A percentile compares a stretch with the other conserved stretches of the same genome.
phyloP scores from a whole-genome alignment of 805 yeast genomes.

The Saturnispora sanitii region DNA sequence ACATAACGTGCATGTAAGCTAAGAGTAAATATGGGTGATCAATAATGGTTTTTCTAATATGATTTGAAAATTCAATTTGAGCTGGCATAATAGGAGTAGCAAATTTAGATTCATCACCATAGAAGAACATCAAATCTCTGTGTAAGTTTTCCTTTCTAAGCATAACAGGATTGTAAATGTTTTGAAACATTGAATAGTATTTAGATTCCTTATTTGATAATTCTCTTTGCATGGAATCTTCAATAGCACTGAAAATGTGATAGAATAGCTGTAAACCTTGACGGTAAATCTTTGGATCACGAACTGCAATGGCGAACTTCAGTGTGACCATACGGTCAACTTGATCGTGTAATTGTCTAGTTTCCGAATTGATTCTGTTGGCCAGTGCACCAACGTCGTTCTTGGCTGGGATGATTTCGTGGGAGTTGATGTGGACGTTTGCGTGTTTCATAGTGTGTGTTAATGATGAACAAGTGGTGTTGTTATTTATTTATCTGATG shows the following conservation, averaged over 20 bases:
- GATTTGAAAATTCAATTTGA: conserved; percentile 54
- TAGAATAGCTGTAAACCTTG: conserved; percentile 72
- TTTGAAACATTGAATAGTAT: conserved; percentile 39
- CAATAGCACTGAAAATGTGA: conserved; percentile 59
- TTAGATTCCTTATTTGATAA: conserved; percentile 27
- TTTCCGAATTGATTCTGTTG: conserved; percentile 67
- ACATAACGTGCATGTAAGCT: conserved; percentile 80
- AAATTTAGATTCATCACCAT: conserved; percentile 49
- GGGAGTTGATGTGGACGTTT: conserved; percentile 17
- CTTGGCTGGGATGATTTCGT: conserved; percentile 65
- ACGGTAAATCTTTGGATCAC: conserved; percentile 67
- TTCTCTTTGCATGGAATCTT: conserved; percentile 39
- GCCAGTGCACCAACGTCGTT: conserved; percentile 78
- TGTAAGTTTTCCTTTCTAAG: conserved; percentile 49
- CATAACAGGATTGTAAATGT: conserved; percentile 63
- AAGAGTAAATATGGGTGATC: conserved; percentile 62
- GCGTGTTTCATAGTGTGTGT: conserved; percentile 6
- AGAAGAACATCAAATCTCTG: conserved; percentile 59
- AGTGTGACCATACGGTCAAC: conserved; percentile 61
- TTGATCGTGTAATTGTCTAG: conserved; percentile 55
- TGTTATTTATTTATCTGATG: no score
- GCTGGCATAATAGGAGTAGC: conserved; percentile 45
- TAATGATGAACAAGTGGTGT: background rate
- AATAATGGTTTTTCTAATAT: conserved; percentile 42
- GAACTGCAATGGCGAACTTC: conserved; percentile 63